These are phyloP conservation scores for Zymoseptoria brevis DNA, from an alignment of 2,329 filamentous ascomycete species.

Conservation along the genomic window DNA sequence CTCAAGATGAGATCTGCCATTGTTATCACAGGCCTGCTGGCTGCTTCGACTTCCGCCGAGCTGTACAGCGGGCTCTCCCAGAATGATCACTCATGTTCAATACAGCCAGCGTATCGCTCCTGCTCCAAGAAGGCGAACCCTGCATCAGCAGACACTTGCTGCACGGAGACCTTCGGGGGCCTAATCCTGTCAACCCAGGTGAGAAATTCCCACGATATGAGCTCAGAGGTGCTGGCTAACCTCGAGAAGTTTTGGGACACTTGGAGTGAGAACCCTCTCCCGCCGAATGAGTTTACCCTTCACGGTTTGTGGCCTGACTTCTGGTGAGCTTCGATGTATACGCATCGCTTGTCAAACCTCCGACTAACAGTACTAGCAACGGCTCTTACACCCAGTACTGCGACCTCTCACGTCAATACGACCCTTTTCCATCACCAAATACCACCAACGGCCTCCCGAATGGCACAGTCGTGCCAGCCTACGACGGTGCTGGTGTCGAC, in stretches of 20 bases:
- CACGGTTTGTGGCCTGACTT: slow-evolving; percentile 54
- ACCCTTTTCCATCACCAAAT: slow-evolving; percentile 51
- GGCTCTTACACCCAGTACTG: slow-evolving; percentile 61
- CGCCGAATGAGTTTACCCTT: slow-evolving; percentile 50
- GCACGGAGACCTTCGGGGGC: slow-evolving; percentile 57
- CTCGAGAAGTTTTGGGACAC: slow-evolving; percentile 49
- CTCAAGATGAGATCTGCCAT: slow-evolving; percentile 14
- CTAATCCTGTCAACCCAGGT: slow-evolving; percentile 52
- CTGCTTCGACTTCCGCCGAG: slow-evolving; percentile 26
- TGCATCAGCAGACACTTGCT: slow-evolving; percentile 50
- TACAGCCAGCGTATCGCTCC: slow-evolving; percentile 37
- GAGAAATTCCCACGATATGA: background rate
- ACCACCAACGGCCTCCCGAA: slow-evolving; percentile 51
- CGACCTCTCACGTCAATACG: slow-evolving; percentile 57
- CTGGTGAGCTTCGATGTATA: slow-evolving; percentile 22
- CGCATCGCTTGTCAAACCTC: background rate
- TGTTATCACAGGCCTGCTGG: slow-evolving; percentile 9
- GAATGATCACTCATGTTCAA: slow-evolving; percentile 50
- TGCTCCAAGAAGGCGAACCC: slow-evolving; percentile 42
- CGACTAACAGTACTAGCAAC: slow-evolving; percentile 24
- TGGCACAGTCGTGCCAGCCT: slow-evolving; percentile 48
- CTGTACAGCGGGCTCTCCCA: slow-evolving; percentile 41
- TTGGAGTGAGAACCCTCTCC: slow-evolving; percentile 55
- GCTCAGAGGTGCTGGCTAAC: background rate
- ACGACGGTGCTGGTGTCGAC: slow-evolving; percentile 50